Evolutionary conservation across 2,329 filamentous ascomycete genomes (phyloP).

Genomic region (Beauveria brongniartii): DNA sequence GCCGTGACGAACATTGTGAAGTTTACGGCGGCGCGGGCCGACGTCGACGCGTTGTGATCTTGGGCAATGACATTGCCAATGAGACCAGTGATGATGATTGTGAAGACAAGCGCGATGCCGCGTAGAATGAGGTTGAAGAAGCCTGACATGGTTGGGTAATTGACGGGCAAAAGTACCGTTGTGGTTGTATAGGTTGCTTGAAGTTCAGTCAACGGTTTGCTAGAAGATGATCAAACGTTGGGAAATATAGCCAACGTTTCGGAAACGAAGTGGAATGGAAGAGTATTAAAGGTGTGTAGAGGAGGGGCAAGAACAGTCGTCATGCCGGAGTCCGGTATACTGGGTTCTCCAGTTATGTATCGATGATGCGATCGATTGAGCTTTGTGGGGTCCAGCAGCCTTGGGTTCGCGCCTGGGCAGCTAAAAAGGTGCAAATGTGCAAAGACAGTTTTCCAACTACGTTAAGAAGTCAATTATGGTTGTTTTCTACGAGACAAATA

Average conservation of each 20-base stretch:
- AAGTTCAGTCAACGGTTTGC: not conserved
- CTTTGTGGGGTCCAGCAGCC: constrained; percentile 1
- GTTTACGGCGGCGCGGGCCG: constrained; percentile 44
- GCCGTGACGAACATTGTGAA: constrained; percentile 63
- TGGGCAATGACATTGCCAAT: constrained; percentile 50
- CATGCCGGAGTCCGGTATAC: not conserved
- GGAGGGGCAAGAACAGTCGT: not conserved
- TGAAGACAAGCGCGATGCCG: constrained; percentile 41
- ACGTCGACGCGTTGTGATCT: constrained; percentile 35
- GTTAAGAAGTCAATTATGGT: too few species aligned
- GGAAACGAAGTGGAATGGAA: not conserved
- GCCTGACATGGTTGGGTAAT: constrained; percentile 21
- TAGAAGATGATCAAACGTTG: not conserved
- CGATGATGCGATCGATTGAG: constrained; percentile 10
- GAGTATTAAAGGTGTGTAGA: not conserved
- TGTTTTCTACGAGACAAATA: too few species aligned
- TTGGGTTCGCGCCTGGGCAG: not conserved
- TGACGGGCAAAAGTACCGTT: too few species aligned
- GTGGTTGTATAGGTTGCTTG: not conserved
- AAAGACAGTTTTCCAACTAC: too few species aligned
- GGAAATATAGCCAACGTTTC: not conserved
- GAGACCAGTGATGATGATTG: constrained; percentile 45
- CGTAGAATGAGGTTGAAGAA: constrained; percentile 40
- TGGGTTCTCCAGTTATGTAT: not conserved
- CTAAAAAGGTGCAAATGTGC: not conserved